phyloP scores from a whole-genome alignment of 257 asterid species.

The Ligustrum vulgare region DNA sequence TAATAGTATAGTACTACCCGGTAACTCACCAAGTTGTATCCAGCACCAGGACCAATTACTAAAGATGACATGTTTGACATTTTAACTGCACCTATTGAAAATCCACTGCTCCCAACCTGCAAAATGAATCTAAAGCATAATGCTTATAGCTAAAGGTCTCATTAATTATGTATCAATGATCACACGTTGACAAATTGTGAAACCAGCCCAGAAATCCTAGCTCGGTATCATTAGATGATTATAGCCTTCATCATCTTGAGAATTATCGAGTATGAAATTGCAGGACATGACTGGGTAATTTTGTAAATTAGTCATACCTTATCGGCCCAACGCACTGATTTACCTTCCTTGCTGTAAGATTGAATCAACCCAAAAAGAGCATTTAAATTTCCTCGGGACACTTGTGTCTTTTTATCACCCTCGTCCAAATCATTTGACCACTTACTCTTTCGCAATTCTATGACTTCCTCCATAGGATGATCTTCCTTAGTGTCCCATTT shows the following conservation, averaged over 20 bases:
- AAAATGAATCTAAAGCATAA: background rate
- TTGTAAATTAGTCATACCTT: slow-evolving; percentile 54
- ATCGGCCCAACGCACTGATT: slow-evolving; percentile 95
- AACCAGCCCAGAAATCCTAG: background rate
- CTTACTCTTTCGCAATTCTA: slow-evolving; percentile 85
- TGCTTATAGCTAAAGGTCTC: background rate
- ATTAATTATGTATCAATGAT: background rate
- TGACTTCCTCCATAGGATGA: slow-evolving; percentile 52
- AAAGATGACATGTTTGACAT: slow-evolving; percentile 48
- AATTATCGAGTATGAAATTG: background rate
- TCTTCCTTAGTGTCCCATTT: slow-evolving; percentile 44
- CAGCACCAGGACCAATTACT: slow-evolving; percentile 91
- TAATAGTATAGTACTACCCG: background rate
- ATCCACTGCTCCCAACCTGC: slow-evolving; percentile 74
- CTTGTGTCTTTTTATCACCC: slow-evolving; percentile 49
- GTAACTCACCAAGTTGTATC: slow-evolving; percentile 81
- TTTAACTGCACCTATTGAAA: slow-evolving; percentile 73
- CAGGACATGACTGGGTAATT: background rate
- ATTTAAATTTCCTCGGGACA: slow-evolving; percentile 37
- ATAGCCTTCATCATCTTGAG: background rate
- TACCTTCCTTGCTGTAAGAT: slow-evolving; percentile 79
- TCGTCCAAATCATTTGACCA: slow-evolving; percentile 92
- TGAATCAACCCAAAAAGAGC: slow-evolving; percentile 50
- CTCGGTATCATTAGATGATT: background rate
- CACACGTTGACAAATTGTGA: background rate